A percentile compares a stretch with the other conserved stretches of the same genome.
Evolutionary conservation across 2,329 filamentous ascomycete genomes (phyloP).

Genomic region (Zymoseptoria ardabiliae): DNA sequence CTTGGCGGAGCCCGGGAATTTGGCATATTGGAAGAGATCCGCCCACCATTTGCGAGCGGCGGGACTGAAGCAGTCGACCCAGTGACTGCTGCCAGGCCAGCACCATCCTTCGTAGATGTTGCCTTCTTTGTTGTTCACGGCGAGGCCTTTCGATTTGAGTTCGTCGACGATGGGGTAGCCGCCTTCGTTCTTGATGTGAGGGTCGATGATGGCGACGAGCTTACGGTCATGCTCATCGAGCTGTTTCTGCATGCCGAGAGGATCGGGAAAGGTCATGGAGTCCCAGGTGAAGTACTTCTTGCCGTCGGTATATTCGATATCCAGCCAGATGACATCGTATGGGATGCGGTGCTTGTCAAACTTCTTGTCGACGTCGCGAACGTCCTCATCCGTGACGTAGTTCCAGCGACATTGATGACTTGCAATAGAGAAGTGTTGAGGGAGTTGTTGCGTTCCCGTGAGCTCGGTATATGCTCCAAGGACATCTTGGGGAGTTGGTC

Average conservation of each 20-base stretch:
- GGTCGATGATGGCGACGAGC: constrained; percentile 89
- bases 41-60: constrained; percentile 88
- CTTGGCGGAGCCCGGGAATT: constrained; percentile 74
- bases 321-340: constrained; percentile 98
- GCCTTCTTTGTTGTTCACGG: constrained; percentile 81
- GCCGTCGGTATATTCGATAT: constrained; percentile 94
- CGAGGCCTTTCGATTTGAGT: constrained; percentile 74
- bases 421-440: constrained; percentile 82
- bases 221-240: constrained; percentile 80
- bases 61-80: constrained; percentile 96
- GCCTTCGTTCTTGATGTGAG: constrained; percentile 89
- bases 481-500: constrained; percentile 75
- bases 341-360: constrained; percentile 94
- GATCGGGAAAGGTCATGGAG: constrained; percentile 76
- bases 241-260: constrained; percentile 79
- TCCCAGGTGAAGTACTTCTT: constrained; percentile 99
- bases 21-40: constrained; percentile 75
- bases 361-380: constrained; percentile 90
- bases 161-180: constrained; percentile 72
- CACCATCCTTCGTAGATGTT: constrained; percentile 94
- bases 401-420: constrained; percentile 99
- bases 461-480: constrained; percentile 78
- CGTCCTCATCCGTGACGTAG: constrained; percentile 93
- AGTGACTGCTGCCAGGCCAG: constrained; percentile 95
- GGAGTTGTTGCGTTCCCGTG: constrained; percentile 84